These are phyloP conservation scores for Infundibulicybe gibba DNA, from an alignment of 768 basidiomycete species.

Conservation along the genomic window DNA sequence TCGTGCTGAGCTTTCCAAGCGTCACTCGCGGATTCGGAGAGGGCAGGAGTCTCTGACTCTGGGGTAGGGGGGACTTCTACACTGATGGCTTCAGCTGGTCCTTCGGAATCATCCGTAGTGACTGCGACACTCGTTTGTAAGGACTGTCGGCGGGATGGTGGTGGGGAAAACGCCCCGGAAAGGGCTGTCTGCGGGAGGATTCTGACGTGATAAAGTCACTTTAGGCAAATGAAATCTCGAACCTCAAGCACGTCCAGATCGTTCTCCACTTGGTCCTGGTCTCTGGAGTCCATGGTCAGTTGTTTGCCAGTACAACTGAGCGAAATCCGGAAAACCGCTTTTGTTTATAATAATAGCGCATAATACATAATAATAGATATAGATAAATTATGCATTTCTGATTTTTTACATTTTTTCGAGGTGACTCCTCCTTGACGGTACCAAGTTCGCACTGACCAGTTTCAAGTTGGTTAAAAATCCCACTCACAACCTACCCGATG, in stretches of 20 bases:
- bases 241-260: slow-evolving; percentile 18
- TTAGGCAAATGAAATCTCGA: background rate
- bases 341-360: no score
- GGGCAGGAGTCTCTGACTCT: slow-evolving; percentile 1
- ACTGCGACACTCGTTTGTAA: slow-evolving; percentile 1
- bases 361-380: no score
- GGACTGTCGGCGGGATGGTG: slow-evolving; percentile 23
- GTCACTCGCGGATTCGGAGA: slow-evolving; percentile 28
- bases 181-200: slow-evolving; percentile 17
- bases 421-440: no score
- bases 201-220: background rate
- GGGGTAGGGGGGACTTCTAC: background rate
- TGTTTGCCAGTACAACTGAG: no score
- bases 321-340: no score
- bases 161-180: slow-evolving; percentile 26
- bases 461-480: no score
- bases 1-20: slow-evolving; percentile 70
- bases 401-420: no score
- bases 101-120: background rate
- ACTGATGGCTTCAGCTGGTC: background rate
- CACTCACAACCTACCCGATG: no score
- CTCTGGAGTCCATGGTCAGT: background rate
- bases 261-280: background rate
- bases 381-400: no score
- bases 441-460: no score